Evolutionary conservation across 768 basidiomycete species (phyloP).

Genomic region (Amanita brunnescens): DNA sequence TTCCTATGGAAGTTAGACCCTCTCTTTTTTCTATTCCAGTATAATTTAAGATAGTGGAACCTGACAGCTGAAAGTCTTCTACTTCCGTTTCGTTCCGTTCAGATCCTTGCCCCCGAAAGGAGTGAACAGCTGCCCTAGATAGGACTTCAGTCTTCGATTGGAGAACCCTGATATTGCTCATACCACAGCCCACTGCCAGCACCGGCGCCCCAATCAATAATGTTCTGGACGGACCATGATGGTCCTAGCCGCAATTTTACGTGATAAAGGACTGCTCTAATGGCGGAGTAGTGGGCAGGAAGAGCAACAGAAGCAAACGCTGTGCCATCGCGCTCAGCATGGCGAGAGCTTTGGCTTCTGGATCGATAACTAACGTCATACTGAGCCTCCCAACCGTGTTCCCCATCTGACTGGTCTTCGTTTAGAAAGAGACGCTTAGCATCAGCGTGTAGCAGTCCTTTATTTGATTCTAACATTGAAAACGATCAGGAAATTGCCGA

Average conservation of each 20-base stretch:
- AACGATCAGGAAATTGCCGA: slow-evolving; percentile 8
- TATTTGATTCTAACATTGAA: slow-evolving; percentile 46
- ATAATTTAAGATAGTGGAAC: slow-evolving; percentile 53
- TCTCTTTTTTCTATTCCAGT: slow-evolving; percentile 71
- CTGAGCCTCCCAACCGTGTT: slow-evolving; percentile 41
- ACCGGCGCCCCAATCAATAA: slow-evolving; percentile 83
- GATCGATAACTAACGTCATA: slow-evolving; percentile 58
- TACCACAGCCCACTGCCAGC: slow-evolving; percentile 83
- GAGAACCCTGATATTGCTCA: slow-evolving; percentile 11
- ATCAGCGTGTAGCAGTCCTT: slow-evolving; percentile 55
- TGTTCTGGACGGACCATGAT: slow-evolving; percentile 46
- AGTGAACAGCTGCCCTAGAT: slow-evolving; percentile 55
- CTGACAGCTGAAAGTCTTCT: slow-evolving; percentile 30
- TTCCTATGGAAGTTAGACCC: slow-evolving; percentile 59
- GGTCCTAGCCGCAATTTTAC: slow-evolving; percentile 53
- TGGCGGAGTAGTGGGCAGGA: slow-evolving; percentile 78
- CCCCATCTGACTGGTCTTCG: slow-evolving; percentile 18
- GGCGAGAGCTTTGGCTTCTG: slow-evolving; percentile 44
- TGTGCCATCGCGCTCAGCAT: slow-evolving; percentile 63
- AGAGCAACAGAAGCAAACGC: slow-evolving; percentile 84
- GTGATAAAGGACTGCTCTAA: slow-evolving; percentile 65
- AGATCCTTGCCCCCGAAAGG: slow-evolving; percentile 41
- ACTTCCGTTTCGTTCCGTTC: slow-evolving; percentile 13
- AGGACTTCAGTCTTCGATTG: slow-evolving; percentile 6
- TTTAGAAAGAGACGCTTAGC: slow-evolving; percentile 60